These are phyloP conservation scores for Coriolopsis trogii DNA, from an alignment of 1,284 basidiomycete species.

Conservation along the genomic window DNA sequence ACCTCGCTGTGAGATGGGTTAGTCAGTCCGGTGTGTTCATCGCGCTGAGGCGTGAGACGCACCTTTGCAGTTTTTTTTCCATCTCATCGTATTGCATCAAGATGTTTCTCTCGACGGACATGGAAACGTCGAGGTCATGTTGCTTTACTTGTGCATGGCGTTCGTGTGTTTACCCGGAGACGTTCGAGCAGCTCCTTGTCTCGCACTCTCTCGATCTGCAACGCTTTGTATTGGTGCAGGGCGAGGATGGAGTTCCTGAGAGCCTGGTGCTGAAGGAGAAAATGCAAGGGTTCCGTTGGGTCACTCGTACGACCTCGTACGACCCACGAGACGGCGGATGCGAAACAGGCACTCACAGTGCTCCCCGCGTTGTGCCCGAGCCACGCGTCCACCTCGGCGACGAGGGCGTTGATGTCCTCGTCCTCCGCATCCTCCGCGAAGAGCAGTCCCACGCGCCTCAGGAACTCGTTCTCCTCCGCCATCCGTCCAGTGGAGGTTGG, in stretches of 20 bases:
- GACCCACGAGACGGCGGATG: not conserved
- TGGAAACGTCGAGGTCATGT: constrained; percentile 37
- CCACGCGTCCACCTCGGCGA: constrained; percentile 51
- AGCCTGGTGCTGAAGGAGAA: constrained; percentile 23
- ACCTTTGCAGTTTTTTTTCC: no score
- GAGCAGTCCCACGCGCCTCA: constrained; percentile 49
- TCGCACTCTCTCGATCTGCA: constrained; percentile 7
- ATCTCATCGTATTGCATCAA: no score
- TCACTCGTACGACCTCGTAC: not conserved
- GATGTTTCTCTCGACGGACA: no score
- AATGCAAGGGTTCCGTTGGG: not conserved
- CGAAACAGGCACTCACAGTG: constrained; percentile 13
- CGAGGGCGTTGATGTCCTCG: constrained; percentile 45
- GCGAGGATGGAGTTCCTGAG: constrained; percentile 27
- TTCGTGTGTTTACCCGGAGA: constrained; percentile 30
- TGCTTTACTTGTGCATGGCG: constrained; percentile 37
- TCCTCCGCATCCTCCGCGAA: constrained; percentile 46
- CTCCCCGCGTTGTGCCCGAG: constrained; percentile 33
- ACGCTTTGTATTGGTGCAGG: constrained; percentile 23
- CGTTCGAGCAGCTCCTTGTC: constrained; percentile 22
- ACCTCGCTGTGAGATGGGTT: no score
- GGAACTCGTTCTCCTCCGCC: constrained; percentile 35
- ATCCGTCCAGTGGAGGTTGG: constrained; percentile 9
- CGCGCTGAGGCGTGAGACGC: no score
- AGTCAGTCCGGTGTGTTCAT: no score